A percentile compares a stretch with the other conserved stretches of the same genome.
Evolutionary conservation across 2,329 filamentous ascomycete species (phyloP).

Genomic region (Neopestalotiopsis rosae): DNA sequence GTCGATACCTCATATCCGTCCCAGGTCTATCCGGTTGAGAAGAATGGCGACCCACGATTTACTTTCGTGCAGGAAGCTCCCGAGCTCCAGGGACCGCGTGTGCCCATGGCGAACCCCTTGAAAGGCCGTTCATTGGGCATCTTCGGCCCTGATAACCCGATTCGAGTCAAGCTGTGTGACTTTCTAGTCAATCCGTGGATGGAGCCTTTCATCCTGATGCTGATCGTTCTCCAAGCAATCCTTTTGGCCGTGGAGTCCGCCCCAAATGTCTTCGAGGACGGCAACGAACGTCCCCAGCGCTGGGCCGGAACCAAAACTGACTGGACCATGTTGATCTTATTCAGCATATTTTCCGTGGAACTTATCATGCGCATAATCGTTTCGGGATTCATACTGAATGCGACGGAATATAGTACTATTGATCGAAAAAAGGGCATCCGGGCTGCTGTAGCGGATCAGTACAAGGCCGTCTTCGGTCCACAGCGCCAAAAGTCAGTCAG

Average conservation of each 20-base stretch:
- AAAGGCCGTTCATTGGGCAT: slow-evolving; percentile 86
- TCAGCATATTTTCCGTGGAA: slow-evolving; percentile 89
- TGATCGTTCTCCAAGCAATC: slow-evolving; percentile 88
- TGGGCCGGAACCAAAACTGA: slow-evolving; percentile 76
- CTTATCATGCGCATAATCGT: slow-evolving; percentile 84
- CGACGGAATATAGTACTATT: slow-evolving; percentile 89
- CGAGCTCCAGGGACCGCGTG: slow-evolving; percentile 34
- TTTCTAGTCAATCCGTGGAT: slow-evolving; percentile 84
- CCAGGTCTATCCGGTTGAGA: slow-evolving; percentile 54
- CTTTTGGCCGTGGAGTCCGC: slow-evolving; percentile 86
- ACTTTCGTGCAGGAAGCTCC: slow-evolving; percentile 32
- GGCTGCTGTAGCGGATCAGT: slow-evolving; percentile 77
- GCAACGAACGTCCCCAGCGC: slow-evolving; percentile 60
- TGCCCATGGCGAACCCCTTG: slow-evolving; percentile 72
- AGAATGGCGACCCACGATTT: slow-evolving; percentile 42
- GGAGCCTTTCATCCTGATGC: slow-evolving; percentile 82
- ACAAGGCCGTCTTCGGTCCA: slow-evolving; percentile 80
- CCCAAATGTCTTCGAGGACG: slow-evolving; percentile 69
- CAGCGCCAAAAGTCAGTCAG: slow-evolving; percentile 74
- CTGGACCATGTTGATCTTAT: slow-evolving; percentile 81
- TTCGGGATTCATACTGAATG: slow-evolving; percentile 90
- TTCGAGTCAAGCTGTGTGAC: slow-evolving; percentile 80
- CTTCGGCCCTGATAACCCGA: slow-evolving; percentile 76
- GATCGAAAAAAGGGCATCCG: slow-evolving; percentile 78
- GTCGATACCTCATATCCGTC: slow-evolving; percentile 59